Percentiles rank a stretch among this genome's conserved stretches.
Conservation (phyloP, 2,329 filamentous ascomycete genomes). For the Sclerotinia sclerotiorum region DNA sequence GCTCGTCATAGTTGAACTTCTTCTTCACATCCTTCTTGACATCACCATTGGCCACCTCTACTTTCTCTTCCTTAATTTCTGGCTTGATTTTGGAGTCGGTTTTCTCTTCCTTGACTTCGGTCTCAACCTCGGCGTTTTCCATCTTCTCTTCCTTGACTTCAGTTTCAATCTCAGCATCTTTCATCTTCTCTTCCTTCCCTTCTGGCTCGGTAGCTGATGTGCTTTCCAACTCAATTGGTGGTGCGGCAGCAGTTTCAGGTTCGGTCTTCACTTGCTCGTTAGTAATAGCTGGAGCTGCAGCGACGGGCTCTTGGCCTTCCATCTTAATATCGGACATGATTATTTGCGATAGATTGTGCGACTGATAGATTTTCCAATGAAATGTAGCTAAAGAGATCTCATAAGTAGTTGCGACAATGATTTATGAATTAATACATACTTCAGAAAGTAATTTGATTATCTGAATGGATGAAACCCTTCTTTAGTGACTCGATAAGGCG, state of each 20-base stretch:
- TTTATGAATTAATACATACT: slow-evolving; percentile 6
- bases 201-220: slow-evolving; percentile 21
- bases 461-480: slow-evolving; percentile 22
- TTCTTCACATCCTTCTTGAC: slow-evolving; percentile 22
- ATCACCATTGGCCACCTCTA: slow-evolving; percentile 23
- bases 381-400: not conserved
- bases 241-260: slow-evolving; percentile 25
- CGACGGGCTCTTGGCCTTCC: slow-evolving; percentile 22
- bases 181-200: slow-evolving; percentile 26
- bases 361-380: not conserved
- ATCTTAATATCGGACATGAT: slow-evolving; percentile 24
- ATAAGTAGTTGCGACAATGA: slow-evolving; percentile 15
- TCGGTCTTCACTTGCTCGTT: slow-evolving; percentile 30
- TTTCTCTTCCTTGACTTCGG: slow-evolving; percentile 26
- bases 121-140: slow-evolving; percentile 10
- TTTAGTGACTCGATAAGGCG: slow-evolving; percentile 24
- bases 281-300: slow-evolving; percentile 31
- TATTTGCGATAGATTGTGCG: slow-evolving; percentile 2
- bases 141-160: slow-evolving; percentile 26
- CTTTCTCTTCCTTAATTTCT: slow-evolving; percentile 24
- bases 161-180: slow-evolving; percentile 13
- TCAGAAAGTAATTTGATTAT: not conserved
- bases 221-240: slow-evolving; percentile 26
- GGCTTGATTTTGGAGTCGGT: not conserved
- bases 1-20: slow-evolving; percentile 17